These are phyloP conservation scores for Sporothrix protearum DNA, from an alignment of 2,329 filamentous ascomycete genomes.

Conservation along the genomic window DNA sequence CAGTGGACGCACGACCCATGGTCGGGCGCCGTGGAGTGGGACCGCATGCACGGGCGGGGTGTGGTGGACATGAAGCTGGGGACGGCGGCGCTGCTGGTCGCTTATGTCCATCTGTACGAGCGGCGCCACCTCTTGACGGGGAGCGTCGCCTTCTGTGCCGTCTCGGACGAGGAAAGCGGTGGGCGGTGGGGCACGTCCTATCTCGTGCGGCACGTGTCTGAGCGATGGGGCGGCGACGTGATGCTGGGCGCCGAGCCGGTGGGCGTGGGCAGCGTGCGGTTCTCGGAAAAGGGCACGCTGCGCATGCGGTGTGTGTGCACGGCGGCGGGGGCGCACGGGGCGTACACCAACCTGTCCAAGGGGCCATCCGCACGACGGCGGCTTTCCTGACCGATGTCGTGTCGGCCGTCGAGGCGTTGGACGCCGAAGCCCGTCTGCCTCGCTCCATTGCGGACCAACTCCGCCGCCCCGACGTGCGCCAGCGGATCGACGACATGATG, in stretches of 20 bases:
- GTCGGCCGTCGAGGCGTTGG: background rate
- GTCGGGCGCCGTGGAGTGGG: conserved; percentile 23
- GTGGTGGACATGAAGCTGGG: conserved; percentile 27
- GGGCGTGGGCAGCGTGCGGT: conserved; percentile 24
- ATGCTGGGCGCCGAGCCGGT: conserved; percentile 26
- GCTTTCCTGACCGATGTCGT: conserved; percentile 11
- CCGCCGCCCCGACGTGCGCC: background rate
- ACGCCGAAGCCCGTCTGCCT: background rate
- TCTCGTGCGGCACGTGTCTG: background rate
- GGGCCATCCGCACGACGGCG: conserved; percentile 18
- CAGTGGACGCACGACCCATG: conserved; percentile 22
- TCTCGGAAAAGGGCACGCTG: conserved; percentile 25
- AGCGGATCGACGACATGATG: conserved; percentile 22
- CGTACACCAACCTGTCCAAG: conserved; percentile 24
- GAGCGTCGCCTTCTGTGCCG: conserved; percentile 22
- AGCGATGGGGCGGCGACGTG: conserved; percentile 17
- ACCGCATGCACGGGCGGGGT: conserved; percentile 21
- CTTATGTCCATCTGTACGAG: conserved; percentile 18
- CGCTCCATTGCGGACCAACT: conserved; percentile 15
- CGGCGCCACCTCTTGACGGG: conserved; percentile 12
- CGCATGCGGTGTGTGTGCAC: conserved; percentile 18
- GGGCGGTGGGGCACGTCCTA: conserved; percentile 22
- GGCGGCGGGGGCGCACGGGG: conserved; percentile 19
- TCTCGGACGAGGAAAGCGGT: conserved; percentile 25
- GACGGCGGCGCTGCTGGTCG: conserved; percentile 22